Percentiles rank a stretch among this genome's conserved stretches.
phyloP scores from a whole-genome alignment of 768 basidiomycete genomes.

The Mycena galericulata region DNA sequence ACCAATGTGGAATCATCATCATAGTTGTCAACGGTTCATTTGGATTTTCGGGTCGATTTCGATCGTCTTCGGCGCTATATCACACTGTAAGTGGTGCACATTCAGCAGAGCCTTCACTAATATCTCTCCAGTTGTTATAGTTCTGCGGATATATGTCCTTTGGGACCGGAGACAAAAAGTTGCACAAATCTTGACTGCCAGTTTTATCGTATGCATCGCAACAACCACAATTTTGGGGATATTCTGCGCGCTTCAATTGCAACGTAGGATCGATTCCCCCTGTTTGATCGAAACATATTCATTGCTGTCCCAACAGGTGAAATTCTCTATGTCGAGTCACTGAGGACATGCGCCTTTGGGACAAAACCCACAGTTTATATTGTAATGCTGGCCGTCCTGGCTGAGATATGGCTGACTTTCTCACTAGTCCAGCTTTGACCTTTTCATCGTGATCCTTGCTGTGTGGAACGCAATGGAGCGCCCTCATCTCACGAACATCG shows the following conservation, averaged over 20 bases:
- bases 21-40: too few species aligned
- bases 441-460: not conserved
- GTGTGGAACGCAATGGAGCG: not conserved
- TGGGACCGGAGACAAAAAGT: not conserved
- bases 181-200: not conserved
- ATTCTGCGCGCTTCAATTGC: not conserved
- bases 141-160: not conserved
- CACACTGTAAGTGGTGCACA: too few species aligned
- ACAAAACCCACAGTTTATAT: not conserved
- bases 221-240: not conserved
- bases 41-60: too few species aligned
- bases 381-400: not conserved
- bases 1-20: too few species aligned
- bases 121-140: not conserved
- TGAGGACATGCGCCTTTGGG: not conserved
- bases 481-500: not conserved
- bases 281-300: too few species aligned
- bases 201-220: not conserved
- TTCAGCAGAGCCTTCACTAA: too few species aligned
- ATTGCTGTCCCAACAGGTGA: not conserved
- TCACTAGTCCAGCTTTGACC: not conserved
- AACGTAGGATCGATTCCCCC: not conserved
- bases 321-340: not conserved
- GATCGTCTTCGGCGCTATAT: too few species aligned
- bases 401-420: not conserved